Percentiles rank a stretch among this genome's conserved stretches.
Evolutionary conservation across 352 stramenopile species (phyloP).

Genomic region (Phytophthora pini): DNA sequence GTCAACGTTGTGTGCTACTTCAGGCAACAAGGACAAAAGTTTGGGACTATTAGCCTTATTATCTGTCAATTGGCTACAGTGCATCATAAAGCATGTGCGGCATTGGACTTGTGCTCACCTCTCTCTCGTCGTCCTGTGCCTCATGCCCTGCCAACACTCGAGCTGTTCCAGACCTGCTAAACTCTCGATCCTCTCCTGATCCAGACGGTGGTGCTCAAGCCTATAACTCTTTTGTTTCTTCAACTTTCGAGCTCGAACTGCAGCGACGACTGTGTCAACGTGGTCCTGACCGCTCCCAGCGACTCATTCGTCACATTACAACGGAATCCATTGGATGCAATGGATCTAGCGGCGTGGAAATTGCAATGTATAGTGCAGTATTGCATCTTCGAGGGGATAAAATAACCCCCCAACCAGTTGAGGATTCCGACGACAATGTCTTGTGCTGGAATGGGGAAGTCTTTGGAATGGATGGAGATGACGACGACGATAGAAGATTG

Average conservation of each 20-base stretch:
- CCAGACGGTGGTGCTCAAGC: background rate
- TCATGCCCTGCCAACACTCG: background rate
- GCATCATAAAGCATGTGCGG: conserved; percentile 30
- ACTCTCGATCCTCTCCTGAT: background rate
- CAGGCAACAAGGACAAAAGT: background rate
- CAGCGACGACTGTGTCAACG: conserved; percentile 38
- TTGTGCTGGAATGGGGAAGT: conserved; percentile 96
- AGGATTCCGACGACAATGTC: conserved; percentile 66
- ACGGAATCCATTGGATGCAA: conserved; percentile 2
- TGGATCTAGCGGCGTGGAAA: conserved; percentile 8
- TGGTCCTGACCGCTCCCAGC: conserved; percentile 34
- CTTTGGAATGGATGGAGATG: conserved; percentile 50
- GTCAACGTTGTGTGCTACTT: too few species aligned
- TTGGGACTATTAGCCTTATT: background rate
- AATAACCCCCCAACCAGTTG: conserved; percentile 83
- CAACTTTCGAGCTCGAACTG: conserved; percentile 32
- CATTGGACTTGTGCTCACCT: conserved; percentile 33
- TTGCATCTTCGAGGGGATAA: conserved; percentile 88
- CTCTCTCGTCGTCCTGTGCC: conserved; percentile 2
- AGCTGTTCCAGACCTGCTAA: background rate
- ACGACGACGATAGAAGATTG: conserved; percentile 10
- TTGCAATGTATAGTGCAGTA: conserved; percentile 85
- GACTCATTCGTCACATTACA: conserved; percentile 20
- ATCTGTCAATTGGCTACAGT: conserved; percentile 1
- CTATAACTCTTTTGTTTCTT: background rate